These are phyloP conservation scores for Hypoxylon trugodes DNA, from an alignment of 495 filamentous ascomycete genomes.

Conservation along the genomic window DNA sequence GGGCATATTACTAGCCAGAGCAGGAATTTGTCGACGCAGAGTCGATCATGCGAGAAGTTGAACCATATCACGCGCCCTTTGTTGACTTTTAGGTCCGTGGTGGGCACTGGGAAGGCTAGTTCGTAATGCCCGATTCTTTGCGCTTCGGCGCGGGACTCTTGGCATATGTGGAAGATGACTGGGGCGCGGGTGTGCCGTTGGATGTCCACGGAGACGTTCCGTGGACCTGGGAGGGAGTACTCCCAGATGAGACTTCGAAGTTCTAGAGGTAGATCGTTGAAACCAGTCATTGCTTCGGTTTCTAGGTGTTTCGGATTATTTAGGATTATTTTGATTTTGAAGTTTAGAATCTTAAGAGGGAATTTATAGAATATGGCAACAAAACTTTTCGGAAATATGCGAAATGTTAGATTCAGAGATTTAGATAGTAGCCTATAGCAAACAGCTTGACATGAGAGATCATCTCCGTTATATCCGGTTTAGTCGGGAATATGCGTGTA, in stretches of 20 bases:
- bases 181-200: neutral
- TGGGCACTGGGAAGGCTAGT: neutral
- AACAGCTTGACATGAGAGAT: too few relatives aligned
- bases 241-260: slow-evolving; percentile 3
- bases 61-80: neutral
- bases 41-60: neutral
- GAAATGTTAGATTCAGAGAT: too few relatives aligned
- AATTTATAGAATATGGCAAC: too few relatives aligned
- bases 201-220: neutral
- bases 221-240: slow-evolving; percentile 6
- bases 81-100: neutral
- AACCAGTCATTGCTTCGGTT: neutral
- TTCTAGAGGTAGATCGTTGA: neutral
- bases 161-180: slow-evolving; percentile 9
- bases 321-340: too few relatives aligned
- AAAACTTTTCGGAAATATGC: too few relatives aligned
- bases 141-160: neutral
- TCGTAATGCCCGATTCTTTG: slow-evolving; percentile 3
- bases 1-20: neutral
- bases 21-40: neutral
- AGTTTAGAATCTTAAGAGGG: too few relatives aligned
- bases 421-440: too few relatives aligned
- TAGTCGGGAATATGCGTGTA: too few relatives aligned
- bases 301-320: too few relatives aligned
- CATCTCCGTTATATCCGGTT: too few relatives aligned